These are phyloP conservation scores for Arabidopsis arenosa DNA, from an alignment of 345 rosid species.

Conservation along the genomic window DNA sequence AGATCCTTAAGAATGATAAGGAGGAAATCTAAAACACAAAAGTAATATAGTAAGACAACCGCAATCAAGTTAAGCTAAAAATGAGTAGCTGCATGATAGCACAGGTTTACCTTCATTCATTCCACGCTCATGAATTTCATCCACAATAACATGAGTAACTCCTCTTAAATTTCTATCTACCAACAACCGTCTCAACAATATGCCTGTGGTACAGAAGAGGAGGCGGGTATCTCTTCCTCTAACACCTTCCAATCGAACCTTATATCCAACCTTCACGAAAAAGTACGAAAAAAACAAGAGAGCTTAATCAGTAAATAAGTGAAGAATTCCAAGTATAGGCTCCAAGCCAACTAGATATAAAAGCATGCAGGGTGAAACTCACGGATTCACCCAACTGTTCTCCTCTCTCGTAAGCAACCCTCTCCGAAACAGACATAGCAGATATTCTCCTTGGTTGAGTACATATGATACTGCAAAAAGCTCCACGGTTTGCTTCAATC, in stretches of 20 bases:
- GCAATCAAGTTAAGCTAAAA: constrained; percentile 35
- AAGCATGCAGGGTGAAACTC: constrained; percentile 50
- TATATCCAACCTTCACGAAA: constrained; percentile 80
- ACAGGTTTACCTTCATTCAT: constrained; percentile 83
- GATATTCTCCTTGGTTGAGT: constrained; percentile 97
- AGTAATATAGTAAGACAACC: constrained; percentile 42
- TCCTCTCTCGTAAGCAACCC: constrained; percentile 94
- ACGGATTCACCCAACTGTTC: constrained; percentile 95
- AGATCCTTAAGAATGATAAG: constrained; percentile 94
- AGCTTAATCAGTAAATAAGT: constrained; percentile 27
- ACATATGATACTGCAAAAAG: constrained; percentile 82
- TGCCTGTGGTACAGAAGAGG: constrained; percentile 94
- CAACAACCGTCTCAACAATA: constrained; percentile 87
- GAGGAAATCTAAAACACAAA: constrained; percentile 71
- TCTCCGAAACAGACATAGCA: constrained; percentile 93
- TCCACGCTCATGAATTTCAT: constrained; percentile 98
- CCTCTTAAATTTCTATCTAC: constrained; percentile 87
- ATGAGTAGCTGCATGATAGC: constrained; percentile 25
- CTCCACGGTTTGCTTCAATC: constrained; percentile 69
- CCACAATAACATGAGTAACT: constrained; percentile 87
- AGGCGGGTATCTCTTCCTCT: constrained; percentile 88
- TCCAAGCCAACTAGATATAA: constrained; percentile 34
- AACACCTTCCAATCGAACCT: constrained; percentile 91
- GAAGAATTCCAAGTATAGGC: constrained; percentile 15
- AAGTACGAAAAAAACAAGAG: constrained; percentile 29